Evolutionary conservation across 164 flowering plant genomes (phyloP), one percentile per base, ranked within the genome.

Genomic region (Santalum album): DNA sequence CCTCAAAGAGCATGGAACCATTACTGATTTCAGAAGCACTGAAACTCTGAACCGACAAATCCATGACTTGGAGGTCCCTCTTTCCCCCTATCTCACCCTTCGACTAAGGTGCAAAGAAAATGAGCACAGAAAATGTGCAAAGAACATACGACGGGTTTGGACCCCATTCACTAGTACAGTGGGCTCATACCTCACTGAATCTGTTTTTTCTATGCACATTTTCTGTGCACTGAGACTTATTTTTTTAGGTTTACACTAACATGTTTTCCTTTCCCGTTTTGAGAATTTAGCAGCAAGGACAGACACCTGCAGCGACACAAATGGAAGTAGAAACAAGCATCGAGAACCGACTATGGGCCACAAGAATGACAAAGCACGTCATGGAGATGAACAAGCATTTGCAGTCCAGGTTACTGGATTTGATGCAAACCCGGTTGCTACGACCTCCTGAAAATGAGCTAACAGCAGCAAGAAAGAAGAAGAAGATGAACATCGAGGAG

Each of bases 341-440:
- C 42, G 72, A 69, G 64, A 55, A 65, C 36, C 63, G 85, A 25
- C 40, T 63, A 56, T 73, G 80, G 76, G 80, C 80, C 2, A 62
- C 67, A 42, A 68, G 53, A 59, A 80, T 77, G 85, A 60, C 82
- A 18, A 77, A 73, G 64, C 77, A 80, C 36, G 57, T 77, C 23
- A 73, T 79, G 48, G 67, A 72, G 48, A 80, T 80, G 73, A 80
- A 77, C 67, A 73, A 58, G 59, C 77, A 75, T 26, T 54, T 80
- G 74, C 73, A 71, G 32, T 59, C 75, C 7, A 65, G 69, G 12
- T 55, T 71, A 46, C 65, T 80, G 21, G 77, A 80, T 62, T 22
- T 75, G 58, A 65, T 73, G 74, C 65, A 71, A n/a, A 40, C 45
- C 54, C 63, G 76, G 38, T 39, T 79, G 7, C 19, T 44, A 21